Percentiles rank a stretch among this genome's conserved stretches.
phyloP scores from a whole-genome alignment of 177 flowering plant species.

The Vitis hybrid region DNA sequence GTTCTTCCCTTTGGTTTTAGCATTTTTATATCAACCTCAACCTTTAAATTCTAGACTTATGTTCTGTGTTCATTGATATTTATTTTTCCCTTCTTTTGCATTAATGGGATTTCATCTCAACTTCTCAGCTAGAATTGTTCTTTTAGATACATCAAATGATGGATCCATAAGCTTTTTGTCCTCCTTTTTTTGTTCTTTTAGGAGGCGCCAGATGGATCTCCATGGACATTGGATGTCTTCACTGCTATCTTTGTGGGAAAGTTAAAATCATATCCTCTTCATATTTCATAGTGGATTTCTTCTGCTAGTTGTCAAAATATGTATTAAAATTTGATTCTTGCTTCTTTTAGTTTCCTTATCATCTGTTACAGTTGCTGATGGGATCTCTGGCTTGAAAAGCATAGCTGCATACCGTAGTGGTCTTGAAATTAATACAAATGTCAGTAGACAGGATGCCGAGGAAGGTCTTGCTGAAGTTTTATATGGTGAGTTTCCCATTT shows the following conservation, averaged over 20 bases:
- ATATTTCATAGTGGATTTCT: not conserved
- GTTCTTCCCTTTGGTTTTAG: too few species aligned
- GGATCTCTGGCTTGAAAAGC: slow-evolving; percentile 73
- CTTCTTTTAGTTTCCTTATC: slow-evolving; percentile 46
- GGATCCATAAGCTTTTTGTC: not conserved
- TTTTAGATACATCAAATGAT: too few species aligned
- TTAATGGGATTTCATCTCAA: not conserved
- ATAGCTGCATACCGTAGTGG: slow-evolving; percentile 96
- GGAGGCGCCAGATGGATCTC: slow-evolving; percentile 51
- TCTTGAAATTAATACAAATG: slow-evolving; percentile 67
- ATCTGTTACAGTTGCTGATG: slow-evolving; percentile 46
- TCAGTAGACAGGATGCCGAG: slow-evolving; percentile 63
- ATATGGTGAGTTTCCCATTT: slow-evolving; percentile 40
- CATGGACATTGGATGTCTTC: slow-evolving; percentile 78
- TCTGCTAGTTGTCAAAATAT: not conserved
- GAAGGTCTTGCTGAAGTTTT: slow-evolving; percentile 65
- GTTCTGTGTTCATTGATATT: not conserved
- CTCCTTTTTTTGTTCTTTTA: slow-evolving; percentile 20
- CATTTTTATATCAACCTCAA: not conserved
- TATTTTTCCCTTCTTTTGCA: not conserved
- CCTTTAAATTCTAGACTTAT: not conserved
- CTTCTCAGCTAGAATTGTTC: too few species aligned
- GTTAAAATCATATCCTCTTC: slow-evolving; percentile 84
- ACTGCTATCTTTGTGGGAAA: slow-evolving; percentile 46
- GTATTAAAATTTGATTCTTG: not conserved